phyloP scores from a whole-genome alignment of 345 rosid genomes.

The Acer saccharum region DNA sequence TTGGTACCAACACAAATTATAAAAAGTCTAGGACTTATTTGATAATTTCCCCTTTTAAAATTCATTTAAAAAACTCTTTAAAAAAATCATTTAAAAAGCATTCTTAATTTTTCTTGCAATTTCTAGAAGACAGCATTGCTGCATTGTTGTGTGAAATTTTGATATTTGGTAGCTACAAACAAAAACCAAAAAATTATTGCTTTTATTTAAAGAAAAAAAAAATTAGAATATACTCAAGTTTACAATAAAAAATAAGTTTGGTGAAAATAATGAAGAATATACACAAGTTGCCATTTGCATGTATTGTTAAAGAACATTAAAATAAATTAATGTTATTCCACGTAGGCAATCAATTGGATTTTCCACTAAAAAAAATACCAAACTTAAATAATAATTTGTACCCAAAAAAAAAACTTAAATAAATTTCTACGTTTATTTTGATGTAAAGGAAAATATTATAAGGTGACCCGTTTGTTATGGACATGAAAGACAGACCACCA shows the following conservation, averaged over 20 bases:
- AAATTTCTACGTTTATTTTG: not conserved
- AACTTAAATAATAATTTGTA: not conserved
- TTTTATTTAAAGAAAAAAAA: too few species aligned
- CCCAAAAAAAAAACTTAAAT: too few species aligned
- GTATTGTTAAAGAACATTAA: not conserved
- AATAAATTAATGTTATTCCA: not conserved
- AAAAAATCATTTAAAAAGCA: too few species aligned
- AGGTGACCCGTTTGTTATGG: conserved; percentile 15
- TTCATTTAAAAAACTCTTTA: too few species aligned
- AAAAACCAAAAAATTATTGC: too few species aligned
- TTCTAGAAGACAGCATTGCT: not conserved
- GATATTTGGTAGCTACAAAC: not conserved
- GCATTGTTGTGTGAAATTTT: too few species aligned
- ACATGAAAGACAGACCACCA: conserved; percentile 26
- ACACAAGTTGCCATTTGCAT: not conserved
- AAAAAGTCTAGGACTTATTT: too few species aligned
- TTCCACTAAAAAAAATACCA: conserved; percentile 12
- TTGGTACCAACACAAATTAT: too few species aligned
- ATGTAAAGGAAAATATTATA: not conserved
- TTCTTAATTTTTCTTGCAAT: too few species aligned
- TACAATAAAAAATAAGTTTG: not conserved
- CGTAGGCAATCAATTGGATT: not conserved
- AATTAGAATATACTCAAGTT: too few species aligned
- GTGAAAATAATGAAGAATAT: not conserved
- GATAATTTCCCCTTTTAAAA: too few species aligned